Conservation (phyloP, 495 filamentous ascomycete species). For the Hypoxylon fragiforme region DNA sequence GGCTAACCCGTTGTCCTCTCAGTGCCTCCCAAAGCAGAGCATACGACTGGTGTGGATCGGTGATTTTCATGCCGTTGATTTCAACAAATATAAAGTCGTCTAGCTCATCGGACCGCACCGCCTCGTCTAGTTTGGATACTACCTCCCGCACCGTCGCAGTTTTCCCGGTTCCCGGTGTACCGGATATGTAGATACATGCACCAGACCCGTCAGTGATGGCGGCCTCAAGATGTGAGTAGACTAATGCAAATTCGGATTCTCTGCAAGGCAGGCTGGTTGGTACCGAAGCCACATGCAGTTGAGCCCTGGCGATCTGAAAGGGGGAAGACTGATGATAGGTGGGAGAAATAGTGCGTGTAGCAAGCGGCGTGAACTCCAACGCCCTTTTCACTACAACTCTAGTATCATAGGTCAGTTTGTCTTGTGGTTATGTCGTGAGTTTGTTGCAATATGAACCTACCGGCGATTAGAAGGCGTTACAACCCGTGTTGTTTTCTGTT, state of each 20-base stretch:
- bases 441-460: slow-evolving; percentile 14
- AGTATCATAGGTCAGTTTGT: slow-evolving; percentile 59
- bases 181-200: slow-evolving; percentile 98
- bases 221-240: slow-evolving; percentile 90
- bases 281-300: slow-evolving; percentile 91
- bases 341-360: slow-evolving; percentile 82
- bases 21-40: slow-evolving; percentile 94
- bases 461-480: slow-evolving; percentile 37
- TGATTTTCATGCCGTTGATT: slow-evolving; percentile 99
- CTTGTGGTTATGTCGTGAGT: no score
- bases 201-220: slow-evolving; percentile 93
- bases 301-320: slow-evolving; percentile 85
- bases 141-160: slow-evolving; percentile 98
- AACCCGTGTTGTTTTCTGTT: slow-evolving; percentile 36
- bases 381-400: slow-evolving; percentile 85
- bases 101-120: slow-evolving; percentile 86
- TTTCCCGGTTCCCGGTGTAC: slow-evolving; percentile 97
- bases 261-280: slow-evolving; percentile 88
- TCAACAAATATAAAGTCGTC: slow-evolving; percentile 99
- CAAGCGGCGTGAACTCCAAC: slow-evolving; percentile 92
- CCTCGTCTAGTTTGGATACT: slow-evolving; percentile 80
- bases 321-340: slow-evolving; percentile 78
- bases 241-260: slow-evolving; percentile 85
- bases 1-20: slow-evolving; percentile 88
- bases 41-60: slow-evolving; percentile 96